These are phyloP conservation scores for Fusarium dlaminii DNA, from an alignment of 2,329 filamentous ascomycete species.

Conservation along the genomic window DNA sequence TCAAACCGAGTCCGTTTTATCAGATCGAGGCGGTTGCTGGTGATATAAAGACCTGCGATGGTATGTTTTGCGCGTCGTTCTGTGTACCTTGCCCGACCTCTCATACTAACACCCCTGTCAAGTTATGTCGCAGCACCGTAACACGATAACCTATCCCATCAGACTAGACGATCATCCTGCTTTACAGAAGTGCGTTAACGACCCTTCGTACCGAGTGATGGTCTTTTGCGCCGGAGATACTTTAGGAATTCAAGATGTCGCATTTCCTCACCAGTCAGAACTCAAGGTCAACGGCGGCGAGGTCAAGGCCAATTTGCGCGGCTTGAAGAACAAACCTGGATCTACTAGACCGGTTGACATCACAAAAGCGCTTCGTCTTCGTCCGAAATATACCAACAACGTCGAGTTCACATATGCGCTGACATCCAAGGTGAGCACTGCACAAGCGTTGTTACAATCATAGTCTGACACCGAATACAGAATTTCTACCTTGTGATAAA, in stretches of 20 bases:
- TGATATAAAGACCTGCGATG: conserved; percentile 73
- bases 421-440: conserved; percentile 77
- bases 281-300: conserved; percentile 89
- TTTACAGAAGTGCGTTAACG: conserved; percentile 64
- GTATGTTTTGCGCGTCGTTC: conserved; percentile 59
- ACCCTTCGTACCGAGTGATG: conserved; percentile 77
- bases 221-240: conserved; percentile 81
- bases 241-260: conserved; percentile 75
- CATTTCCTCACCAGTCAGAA: conserved; percentile 93
- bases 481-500: conserved; percentile 78
- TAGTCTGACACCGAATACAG: conserved; percentile 53
- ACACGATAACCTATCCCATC: conserved; percentile 57
- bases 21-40: conserved; percentile 73
- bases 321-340: conserved; percentile 94
- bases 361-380: conserved; percentile 77
- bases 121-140: conserved; percentile 67
- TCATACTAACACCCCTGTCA: conserved; percentile 11
- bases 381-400: conserved; percentile 76
- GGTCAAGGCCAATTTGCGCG: conserved; percentile 91
- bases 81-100: neutral
- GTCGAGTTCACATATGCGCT: conserved; percentile 91
- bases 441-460: conserved; percentile 18
- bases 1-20: conserved; percentile 88
- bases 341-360: conserved; percentile 95
- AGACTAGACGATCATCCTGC: conserved; percentile 61